These are phyloP conservation scores for Pulveroboletus sp. DNA, from an alignment of 768 basidiomycete genomes.

Conservation along the genomic window DNA sequence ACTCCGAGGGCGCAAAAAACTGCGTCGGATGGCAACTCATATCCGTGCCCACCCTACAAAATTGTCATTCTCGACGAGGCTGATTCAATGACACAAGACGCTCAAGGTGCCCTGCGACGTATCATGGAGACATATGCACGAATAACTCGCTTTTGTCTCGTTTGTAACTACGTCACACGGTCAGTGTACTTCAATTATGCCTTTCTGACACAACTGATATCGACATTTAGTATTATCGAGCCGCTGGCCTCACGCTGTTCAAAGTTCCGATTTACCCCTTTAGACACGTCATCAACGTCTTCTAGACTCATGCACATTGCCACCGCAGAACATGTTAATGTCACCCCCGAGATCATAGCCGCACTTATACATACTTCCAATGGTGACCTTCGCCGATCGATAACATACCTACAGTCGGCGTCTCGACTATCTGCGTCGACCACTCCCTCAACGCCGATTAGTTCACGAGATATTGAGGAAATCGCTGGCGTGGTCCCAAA, in stretches of 20 bases:
- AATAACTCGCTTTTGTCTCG: conserved; percentile 95
- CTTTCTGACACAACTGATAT: conserved; percentile 1
- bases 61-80: conserved; percentile 99
- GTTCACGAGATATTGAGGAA: conserved; percentile 81
- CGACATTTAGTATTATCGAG: conserved; percentile 79
- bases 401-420: conserved; percentile 96
- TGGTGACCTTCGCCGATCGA: conserved; percentile 93
- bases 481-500: conserved; percentile 95
- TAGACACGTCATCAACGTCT: conserved; percentile 74
- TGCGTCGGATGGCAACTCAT: conserved; percentile 74
- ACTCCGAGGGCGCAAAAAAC: conserved; percentile 75
- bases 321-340: conserved; percentile 58
- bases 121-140: conserved; percentile 99
- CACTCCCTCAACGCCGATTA: conserved; percentile 68
- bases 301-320: conserved; percentile 79
- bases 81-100: conserved; percentile 99
- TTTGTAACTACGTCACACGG: conserved; percentile 99
- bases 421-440: conserved; percentile 79
- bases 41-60: conserved; percentile 97
- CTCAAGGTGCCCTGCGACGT: conserved; percentile 92
- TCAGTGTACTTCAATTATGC: conserved; percentile 32
- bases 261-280: conserved; percentile 95
- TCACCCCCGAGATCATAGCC: conserved; percentile 56
- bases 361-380: conserved; percentile 75
- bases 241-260: conserved; percentile 98